Percentiles rank a stretch among this genome's conserved stretches.
These are phyloP conservation scores for Alternaria sp. DNA, from an alignment of 2,329 filamentous ascomycete genomes.

Conservation along the genomic window DNA sequence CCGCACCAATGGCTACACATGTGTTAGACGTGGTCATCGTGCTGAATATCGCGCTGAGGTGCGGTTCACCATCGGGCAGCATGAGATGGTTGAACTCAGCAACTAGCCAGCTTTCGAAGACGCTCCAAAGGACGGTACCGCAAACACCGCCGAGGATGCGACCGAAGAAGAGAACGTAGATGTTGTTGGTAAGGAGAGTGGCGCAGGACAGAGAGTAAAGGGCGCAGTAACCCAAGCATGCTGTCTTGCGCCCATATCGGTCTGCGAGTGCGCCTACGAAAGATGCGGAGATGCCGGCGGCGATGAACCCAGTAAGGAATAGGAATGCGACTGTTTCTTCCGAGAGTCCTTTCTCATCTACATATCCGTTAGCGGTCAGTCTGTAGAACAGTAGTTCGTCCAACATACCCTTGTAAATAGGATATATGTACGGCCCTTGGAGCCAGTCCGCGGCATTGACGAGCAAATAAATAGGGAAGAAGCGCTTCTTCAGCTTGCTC, in stretches of 20 bases:
- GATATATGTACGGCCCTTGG: conserved; percentile 59
- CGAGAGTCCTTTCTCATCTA: conserved; percentile 54
- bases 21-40: conserved; percentile 58
- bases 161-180: conserved; percentile 58
- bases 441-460: conserved; percentile 57
- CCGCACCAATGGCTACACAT: conserved; percentile 60
- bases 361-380: conserved; percentile 4
- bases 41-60: conserved; percentile 60
- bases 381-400: not conserved
- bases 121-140: conserved; percentile 64
- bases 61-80: conserved; percentile 51
- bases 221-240: conserved; percentile 63
- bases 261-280: conserved; percentile 59
- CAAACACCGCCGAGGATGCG: conserved; percentile 62
- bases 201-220: conserved; percentile 61
- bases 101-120: conserved; percentile 68
- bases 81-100: conserved; percentile 60
- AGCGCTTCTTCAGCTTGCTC: conserved; percentile 49
- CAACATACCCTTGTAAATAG: conserved; percentile 55
- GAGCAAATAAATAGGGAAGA: conserved; percentile 54
- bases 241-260: conserved; percentile 57
- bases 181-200: conserved; percentile 56
- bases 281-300: conserved; percentile 57
- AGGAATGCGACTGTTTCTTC: conserved; percentile 53
- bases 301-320: conserved; percentile 54